These are phyloP conservation scores for Lepidium aucheri DNA, from an alignment of 345 rosid species.

Conservation along the genomic window DNA sequence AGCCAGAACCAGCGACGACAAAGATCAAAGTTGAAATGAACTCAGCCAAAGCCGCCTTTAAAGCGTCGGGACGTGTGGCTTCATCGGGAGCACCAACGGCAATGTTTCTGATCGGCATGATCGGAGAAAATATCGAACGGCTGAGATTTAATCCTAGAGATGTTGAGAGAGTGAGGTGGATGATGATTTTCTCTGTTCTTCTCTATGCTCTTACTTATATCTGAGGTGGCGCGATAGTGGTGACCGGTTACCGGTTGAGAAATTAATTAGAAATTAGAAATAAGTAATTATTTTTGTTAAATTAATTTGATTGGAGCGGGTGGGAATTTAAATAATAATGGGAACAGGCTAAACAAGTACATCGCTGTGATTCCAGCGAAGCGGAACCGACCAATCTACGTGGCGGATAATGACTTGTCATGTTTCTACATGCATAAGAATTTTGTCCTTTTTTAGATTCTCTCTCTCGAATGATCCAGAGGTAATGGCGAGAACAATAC, in stretches of 20 bases:
- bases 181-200: not conserved
- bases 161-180: conserved; percentile 10
- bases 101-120: conserved; percentile 82
- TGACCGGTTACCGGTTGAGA: conserved; percentile 14
- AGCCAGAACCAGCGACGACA: conserved; percentile 88
- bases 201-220: conserved; percentile 18
- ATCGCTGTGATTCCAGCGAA: conserved; percentile 17
- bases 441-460: conserved; percentile 17
- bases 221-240: conserved; percentile 10
- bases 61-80: conserved; percentile 57
- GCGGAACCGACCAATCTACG: conserved; percentile 26
- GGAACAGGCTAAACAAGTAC: conserved; percentile 20
- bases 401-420: conserved; percentile 30
- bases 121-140: conserved; percentile 14
- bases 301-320: conserved; percentile 12
- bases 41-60: conserved; percentile 83
- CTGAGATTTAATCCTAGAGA: not conserved
- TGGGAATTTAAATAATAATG: conserved; percentile 4
- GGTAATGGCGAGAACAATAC: not conserved
- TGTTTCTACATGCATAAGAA: conserved; percentile 6
- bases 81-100: conserved; percentile 68
- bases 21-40: conserved; percentile 75
- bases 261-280: not conserved
- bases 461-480: conserved; percentile 16
- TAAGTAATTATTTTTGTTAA: not conserved